Evolutionary conservation across 2,329 filamentous ascomycete species (phyloP).

Genomic region (Microascus cirrosus): DNA sequence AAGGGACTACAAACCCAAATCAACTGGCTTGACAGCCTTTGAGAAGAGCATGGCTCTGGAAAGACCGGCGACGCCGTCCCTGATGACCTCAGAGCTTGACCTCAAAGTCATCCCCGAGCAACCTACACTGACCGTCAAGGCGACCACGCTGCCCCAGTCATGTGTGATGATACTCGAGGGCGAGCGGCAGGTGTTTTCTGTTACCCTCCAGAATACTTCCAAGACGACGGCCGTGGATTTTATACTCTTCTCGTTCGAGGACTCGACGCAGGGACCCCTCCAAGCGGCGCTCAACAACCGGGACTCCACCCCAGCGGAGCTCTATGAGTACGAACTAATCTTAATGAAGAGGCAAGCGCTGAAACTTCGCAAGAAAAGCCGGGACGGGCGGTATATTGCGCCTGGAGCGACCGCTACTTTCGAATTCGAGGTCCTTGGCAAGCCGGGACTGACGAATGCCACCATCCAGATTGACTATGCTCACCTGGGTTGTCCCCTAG

Average conservation of each 20-base stretch:
- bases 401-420: slow-evolving; percentile 61
- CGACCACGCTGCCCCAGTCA: slow-evolving; percentile 68
- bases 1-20: slow-evolving; percentile 63
- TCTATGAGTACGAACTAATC: slow-evolving; percentile 79
- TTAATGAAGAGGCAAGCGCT: slow-evolving; percentile 64
- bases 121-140: slow-evolving; percentile 65
- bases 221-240: slow-evolving; percentile 64
- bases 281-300: slow-evolving; percentile 65
- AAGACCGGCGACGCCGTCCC: slow-evolving; percentile 23
- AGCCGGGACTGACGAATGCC: slow-evolving; percentile 70
- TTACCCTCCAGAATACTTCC: slow-evolving; percentile 73
- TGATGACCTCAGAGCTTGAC: slow-evolving; percentile 40
- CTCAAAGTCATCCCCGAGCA: slow-evolving; percentile 72
- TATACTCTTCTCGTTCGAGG: slow-evolving; percentile 77
- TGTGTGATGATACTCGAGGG: slow-evolving; percentile 90
- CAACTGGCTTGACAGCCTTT: slow-evolving; percentile 53
- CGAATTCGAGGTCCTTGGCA: slow-evolving; percentile 75
- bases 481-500: slow-evolving; percentile 58
- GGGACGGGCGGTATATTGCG: slow-evolving; percentile 47
- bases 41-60: slow-evolving; percentile 29
- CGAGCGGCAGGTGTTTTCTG: slow-evolving; percentile 64
- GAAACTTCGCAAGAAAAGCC: slow-evolving; percentile 37
- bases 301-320: slow-evolving; percentile 64
- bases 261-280: slow-evolving; percentile 71
- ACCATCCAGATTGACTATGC: slow-evolving; percentile 81